Base-by-base conservation (phyloP, 164 flowering plant genomes). In the Magnolia officinalis region DNA sequence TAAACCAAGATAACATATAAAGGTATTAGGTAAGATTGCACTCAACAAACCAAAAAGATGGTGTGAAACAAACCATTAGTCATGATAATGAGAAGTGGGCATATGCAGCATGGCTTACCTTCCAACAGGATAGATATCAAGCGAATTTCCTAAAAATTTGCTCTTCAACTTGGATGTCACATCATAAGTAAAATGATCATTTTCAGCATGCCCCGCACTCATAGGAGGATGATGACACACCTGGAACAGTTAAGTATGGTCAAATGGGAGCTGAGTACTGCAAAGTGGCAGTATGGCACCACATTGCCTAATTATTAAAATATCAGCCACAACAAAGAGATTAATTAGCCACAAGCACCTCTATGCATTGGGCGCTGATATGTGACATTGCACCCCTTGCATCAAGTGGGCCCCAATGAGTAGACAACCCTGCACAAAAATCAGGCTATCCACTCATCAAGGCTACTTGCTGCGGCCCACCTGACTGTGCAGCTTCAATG, bases 201-300 rank as follows among this genome's bases (percentile, higher is more conserved):
- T 92, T 84, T 92, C 97, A 72, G 94, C 95, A 86, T 91, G 97
- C 37, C 84, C 97, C 81, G 92, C 92, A 84, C 97, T 87, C 90
- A 88, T 91, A 75, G 97, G 97, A 50, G 97, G 97, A 78, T 91
- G 97, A 81, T 92, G 97, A 77, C 95, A 86, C 45, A 92, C 92
- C 97, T 92, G 87, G 74, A 82, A 78, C 50, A 63, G 70, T 72
- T 21, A 78, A 50, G 16, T 26, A 29, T 8, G 52, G 24, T 24
- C 19, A 6, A 24, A 21, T 1, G n/a, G 55, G 58, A 70, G 50
- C 49, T 49, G 58, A 49, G 5, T 19, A 69, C 10, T 8, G 29
- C 23, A 63, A 72, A 63, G 37, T 51, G 16, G 29, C 52, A 64
- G 31, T 52, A 10, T 20, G 68, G 45, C 45, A 37, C 45, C 6